These are phyloP conservation scores for Thecaphora thlaspeos DNA, from an alignment of 1,284 basidiomycete genomes.

Conservation along the genomic window DNA sequence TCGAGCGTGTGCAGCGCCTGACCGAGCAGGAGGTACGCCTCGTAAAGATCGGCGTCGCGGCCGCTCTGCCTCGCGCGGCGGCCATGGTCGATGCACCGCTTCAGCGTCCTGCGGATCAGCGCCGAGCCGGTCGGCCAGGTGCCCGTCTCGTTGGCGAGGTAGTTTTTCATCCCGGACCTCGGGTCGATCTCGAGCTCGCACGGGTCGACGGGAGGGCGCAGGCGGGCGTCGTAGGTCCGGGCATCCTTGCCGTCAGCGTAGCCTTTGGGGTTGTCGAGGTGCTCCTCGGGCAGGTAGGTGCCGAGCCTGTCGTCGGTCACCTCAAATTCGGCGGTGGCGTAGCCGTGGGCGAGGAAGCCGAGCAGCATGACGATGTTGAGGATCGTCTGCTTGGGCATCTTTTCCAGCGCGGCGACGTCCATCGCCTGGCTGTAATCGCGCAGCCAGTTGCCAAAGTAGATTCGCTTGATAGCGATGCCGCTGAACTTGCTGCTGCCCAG, in stretches of 20 bases:
- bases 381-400: slow-evolving; percentile 67
- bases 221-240: slow-evolving; percentile 71
- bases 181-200: slow-evolving; percentile 82
- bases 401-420: slow-evolving; percentile 66
- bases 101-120: slow-evolving; percentile 75
- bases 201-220: slow-evolving; percentile 74
- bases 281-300: slow-evolving; percentile 81
- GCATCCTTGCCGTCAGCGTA: slow-evolving; percentile 75
- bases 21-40: slow-evolving; percentile 60
- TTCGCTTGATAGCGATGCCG: slow-evolving; percentile 53
- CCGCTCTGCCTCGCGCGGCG: slow-evolving; percentile 63
- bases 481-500: slow-evolving; percentile 47
- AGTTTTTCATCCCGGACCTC: slow-evolving; percentile 90
- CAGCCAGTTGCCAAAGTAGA: slow-evolving; percentile 54
- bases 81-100: slow-evolving; percentile 68
- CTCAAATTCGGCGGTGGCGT: slow-evolving; percentile 71
- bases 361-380: slow-evolving; percentile 76
- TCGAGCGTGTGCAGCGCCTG: slow-evolving; percentile 72
- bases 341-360: slow-evolving; percentile 62
- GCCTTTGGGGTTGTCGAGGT: slow-evolving; percentile 65
- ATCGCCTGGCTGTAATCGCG: slow-evolving; percentile 52
- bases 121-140: slow-evolving; percentile 84
- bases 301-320: slow-evolving; percentile 83
- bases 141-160: slow-evolving; percentile 76
- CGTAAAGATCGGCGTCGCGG: slow-evolving; percentile 70